A percentile compares a stretch with the other conserved stretches of the same genome.
These are phyloP conservation scores for Pyropia yezoensis DNA, from an alignment of 23 red algal genomes.

Conservation along the genomic window DNA sequence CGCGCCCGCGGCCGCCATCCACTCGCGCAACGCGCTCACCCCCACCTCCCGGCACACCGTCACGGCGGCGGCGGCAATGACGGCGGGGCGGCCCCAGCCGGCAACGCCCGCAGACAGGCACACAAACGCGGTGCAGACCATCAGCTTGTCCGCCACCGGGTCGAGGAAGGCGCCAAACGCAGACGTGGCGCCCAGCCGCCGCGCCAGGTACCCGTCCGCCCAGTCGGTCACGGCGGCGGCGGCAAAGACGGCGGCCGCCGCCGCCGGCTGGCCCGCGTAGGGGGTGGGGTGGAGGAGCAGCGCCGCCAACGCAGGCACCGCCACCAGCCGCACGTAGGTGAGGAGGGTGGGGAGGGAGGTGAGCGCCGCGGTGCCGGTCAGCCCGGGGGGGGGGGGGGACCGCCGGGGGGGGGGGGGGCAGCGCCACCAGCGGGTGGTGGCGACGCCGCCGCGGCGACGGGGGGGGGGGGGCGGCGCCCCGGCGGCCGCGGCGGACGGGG, in stretches of 20 bases:
- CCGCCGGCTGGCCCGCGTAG: slow-evolving; percentile 5
- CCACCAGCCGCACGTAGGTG: slow-evolving; percentile 49
- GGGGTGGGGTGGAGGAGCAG: slow-evolving; percentile 15
- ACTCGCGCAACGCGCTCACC: slow-evolving; percentile 82
- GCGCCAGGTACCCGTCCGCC: slow-evolving; percentile 85
- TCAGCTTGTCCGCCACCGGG: slow-evolving; percentile 98
- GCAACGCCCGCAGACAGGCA: slow-evolving; percentile 27
- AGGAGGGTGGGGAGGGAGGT: slow-evolving; percentile 50
- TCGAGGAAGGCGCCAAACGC: slow-evolving; percentile 86
- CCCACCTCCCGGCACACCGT: slow-evolving; percentile 74
- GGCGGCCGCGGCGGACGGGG: too few species aligned
- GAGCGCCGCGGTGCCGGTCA: too few species aligned
- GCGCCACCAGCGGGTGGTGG: too few species aligned
- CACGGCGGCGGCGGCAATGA: slow-evolving; percentile 20
- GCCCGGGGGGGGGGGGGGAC: too few species aligned
- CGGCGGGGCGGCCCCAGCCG: not conserved
- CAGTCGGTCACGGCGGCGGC: slow-evolving; percentile 76
- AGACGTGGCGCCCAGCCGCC: slow-evolving; percentile 43
- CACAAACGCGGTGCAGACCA: slow-evolving; percentile 62
- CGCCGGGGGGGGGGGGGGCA: too few species aligned
- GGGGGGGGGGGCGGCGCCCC: too few species aligned
- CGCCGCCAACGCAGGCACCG: slow-evolving; percentile 38
- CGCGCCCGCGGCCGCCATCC: slow-evolving; percentile 55
- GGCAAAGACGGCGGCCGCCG: slow-evolving; percentile 41
- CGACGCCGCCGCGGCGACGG: too few species aligned